These are phyloP conservation scores for Aspergillus coremiiformis DNA, from an alignment of 495 filamentous ascomycete species.

Conservation along the genomic window DNA sequence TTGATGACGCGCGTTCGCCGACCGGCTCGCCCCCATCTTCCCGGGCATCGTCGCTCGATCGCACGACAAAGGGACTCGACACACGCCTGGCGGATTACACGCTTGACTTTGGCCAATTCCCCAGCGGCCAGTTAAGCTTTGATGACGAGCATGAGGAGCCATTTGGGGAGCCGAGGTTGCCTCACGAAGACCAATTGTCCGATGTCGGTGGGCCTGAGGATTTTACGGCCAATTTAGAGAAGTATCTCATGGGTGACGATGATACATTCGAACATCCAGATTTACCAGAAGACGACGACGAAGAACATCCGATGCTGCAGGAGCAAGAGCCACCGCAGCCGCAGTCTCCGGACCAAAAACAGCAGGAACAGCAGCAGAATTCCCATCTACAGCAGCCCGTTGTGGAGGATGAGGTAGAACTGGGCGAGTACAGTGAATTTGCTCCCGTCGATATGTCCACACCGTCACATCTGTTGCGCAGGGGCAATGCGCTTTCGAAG, in stretches of 20 bases:
- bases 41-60: constrained; percentile 21
- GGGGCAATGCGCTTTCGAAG: constrained; percentile 20
- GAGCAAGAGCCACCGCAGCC: constrained; percentile 3
- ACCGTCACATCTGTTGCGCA: constrained; percentile 37
- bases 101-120: constrained; percentile 40
- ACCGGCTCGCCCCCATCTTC: constrained; percentile 15
- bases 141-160: constrained; percentile 26
- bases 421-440: constrained; percentile 40
- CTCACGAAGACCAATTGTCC: constrained; percentile 28
- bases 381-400: constrained; percentile 23
- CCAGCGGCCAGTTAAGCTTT: constrained; percentile 30
- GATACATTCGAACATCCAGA: constrained; percentile 18
- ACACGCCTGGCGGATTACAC: constrained; percentile 40
- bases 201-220: constrained; percentile 47
- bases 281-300: not conserved
- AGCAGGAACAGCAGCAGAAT: constrained; percentile 4
- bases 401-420: constrained; percentile 32
- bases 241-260: constrained; percentile 39
- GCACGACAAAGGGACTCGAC: constrained; percentile 31
- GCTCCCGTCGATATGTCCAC: constrained; percentile 44
- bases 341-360: not conserved
- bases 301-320: not conserved
- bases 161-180: constrained; percentile 23
- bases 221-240: constrained; percentile 45
- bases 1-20: constrained; percentile 12